Evolutionary conservation across 805 yeast genomes (phyloP).

Genomic region (Lipomyces chichibuensis): DNA sequence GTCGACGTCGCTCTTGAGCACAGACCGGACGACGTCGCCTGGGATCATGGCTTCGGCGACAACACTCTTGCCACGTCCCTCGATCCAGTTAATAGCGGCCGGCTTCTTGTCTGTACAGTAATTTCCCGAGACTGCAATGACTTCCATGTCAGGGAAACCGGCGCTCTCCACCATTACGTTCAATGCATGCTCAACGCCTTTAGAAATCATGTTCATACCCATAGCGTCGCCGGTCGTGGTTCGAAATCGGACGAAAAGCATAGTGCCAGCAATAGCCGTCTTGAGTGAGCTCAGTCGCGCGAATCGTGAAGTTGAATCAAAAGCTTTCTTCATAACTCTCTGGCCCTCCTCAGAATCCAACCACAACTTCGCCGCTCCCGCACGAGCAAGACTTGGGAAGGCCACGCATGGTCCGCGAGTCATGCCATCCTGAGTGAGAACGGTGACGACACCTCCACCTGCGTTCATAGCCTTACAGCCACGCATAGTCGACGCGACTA

Average conservation of each 20-base stretch:
- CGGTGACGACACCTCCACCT: conserved; percentile 95
- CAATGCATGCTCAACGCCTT: conserved; percentile 90
- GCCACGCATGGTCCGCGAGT: conserved; percentile 98
- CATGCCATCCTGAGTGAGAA: conserved; percentile 95
- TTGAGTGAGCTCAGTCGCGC: conserved; percentile 90
- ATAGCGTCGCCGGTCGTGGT: conserved; percentile 99
- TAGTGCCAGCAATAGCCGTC: conserved; percentile 92
- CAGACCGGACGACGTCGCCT: conserved; percentile 72
- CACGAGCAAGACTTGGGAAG: conserved; percentile 78
- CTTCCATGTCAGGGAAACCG: conserved; percentile 93
- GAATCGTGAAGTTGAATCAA: conserved; percentile 95
- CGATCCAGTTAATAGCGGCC: conserved; percentile 98
- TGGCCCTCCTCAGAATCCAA: conserved; percentile 95
- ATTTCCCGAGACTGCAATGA: conserved; percentile 93
- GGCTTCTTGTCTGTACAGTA: conserved; percentile 98
- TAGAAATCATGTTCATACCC: conserved; percentile 99
- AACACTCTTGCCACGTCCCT: conserved; percentile 97
- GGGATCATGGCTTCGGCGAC: conserved; percentile 96
- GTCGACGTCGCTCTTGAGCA: conserved; percentile 87
- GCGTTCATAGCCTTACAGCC: conserved; percentile 98
- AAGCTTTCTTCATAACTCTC: conserved; percentile 75
- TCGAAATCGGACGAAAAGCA: conserved; percentile 85
- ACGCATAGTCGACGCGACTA: conserved; percentile 98
- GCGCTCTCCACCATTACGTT: conserved; percentile 81
- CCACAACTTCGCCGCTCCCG: conserved; percentile 96